Evolutionary conservation across 148 eudicot species (phyloP).

Genomic region (Rhododendron williamsianum): DNA sequence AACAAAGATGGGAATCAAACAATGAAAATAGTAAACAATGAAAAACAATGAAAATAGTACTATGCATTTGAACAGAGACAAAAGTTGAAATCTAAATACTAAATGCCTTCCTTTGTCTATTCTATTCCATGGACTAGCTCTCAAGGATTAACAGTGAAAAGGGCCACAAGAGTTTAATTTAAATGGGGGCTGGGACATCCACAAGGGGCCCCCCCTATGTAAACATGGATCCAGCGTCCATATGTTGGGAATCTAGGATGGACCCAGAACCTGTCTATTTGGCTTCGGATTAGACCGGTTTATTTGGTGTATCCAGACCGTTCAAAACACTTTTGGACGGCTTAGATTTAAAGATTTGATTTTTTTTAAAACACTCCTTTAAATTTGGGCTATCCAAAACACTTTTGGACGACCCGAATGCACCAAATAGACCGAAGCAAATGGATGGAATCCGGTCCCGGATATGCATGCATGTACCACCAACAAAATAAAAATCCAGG

Average conservation of each 20-base stretch:
- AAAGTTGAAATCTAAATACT: too few species aligned
- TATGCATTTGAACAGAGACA: neutral
- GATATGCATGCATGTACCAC: neutral
- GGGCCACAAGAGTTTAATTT: neutral
- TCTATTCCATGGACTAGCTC: too few species aligned
- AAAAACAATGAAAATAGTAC: neutral
- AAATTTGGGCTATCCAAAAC: too few species aligned
- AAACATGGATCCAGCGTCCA: neutral
- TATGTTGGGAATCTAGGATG: neutral
- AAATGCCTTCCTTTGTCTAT: neutral
- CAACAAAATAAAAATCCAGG: neutral
- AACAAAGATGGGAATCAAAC: neutral
- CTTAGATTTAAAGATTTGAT: too few species aligned
- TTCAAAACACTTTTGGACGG: too few species aligned
- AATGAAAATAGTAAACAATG: neutral
- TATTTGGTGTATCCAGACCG: fast-evolving
- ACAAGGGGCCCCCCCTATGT: neutral
- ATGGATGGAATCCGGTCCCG: too few species aligned
- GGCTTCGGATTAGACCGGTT: too few species aligned
- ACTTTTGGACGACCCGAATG: too few species aligned
- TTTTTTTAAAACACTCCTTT: too few species aligned
- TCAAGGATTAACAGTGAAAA: neutral
- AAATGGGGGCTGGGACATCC: neutral
- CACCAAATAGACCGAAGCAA: too few species aligned
- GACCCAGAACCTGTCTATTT: neutral